Evolutionary conservation across 768 basidiomycete genomes (phyloP), one percentile per base, ranked within the genome.

Genomic region (Phlegmacium glaucopus): DNA sequence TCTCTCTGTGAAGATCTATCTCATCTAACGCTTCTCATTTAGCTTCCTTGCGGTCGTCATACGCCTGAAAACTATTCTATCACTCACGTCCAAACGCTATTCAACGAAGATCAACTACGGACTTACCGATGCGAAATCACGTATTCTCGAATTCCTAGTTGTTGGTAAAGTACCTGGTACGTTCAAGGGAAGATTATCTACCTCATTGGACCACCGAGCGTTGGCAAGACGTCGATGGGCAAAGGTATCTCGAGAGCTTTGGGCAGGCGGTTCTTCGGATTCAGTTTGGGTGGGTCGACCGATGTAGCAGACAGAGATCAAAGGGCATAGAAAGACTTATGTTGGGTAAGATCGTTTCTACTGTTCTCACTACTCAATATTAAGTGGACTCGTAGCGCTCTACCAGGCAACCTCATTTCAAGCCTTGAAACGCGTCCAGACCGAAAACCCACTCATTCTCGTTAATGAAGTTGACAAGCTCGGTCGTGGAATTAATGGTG

Each of bases 241-340:
- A 94, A 94, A 74, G 89, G 86, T 2, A 96, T 3, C n/a, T n/a
- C n/a, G n/a, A n/a, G n/a, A n/a, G n/a, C n/a, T n/a, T 72, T 99
- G 17, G 83, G 87, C 22, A 71, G 95, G 50, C 85, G 92, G 63
- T 98, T 98, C 72, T 98, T 94, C 81, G 79, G 94, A 40, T 96
- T 99, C 71, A 92, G 89, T 8, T 95, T 98, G 4, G 95, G 96
- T 53, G 95, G 96, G 12, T 67, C 98, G 61, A 92, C 91, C 39
- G 96, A 99, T 64, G 94, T 98, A 1, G 96, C 96, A 46, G n/a
- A n/a, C n/a, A n/a, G 96, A 98, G 77, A 96, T 99, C 61, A 99
- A 98, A 70, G 96, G 96, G 1, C 96, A 99, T 62, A 72, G 96
- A 58, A 74, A 96, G 63, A 99, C 95, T n/a, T 98, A 96, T 62